These are phyloP conservation scores for Colletotrichum karsti DNA, from an alignment of 2,329 filamentous ascomycete species.

Conservation along the genomic window DNA sequence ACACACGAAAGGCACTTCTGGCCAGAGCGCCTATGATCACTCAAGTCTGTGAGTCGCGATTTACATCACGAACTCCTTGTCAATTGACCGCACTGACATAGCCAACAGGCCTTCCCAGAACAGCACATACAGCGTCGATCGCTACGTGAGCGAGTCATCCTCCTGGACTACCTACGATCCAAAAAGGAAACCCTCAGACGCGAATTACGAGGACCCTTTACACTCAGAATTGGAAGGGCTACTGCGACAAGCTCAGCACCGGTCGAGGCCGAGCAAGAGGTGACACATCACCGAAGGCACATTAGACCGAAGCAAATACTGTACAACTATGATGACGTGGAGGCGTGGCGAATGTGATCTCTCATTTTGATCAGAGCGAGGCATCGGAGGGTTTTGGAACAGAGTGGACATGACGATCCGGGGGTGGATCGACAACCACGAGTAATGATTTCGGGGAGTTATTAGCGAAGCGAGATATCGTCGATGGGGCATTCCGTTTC, in stretches of 20 bases:
- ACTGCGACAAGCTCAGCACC: neutral
- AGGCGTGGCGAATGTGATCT: too few species aligned
- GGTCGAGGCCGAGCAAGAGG: neutral
- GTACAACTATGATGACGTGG: neutral
- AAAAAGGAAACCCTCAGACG: neutral
- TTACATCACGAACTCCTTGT: neutral
- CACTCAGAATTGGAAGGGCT: slow-evolving; percentile 7
- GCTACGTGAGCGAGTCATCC: slow-evolving; percentile 12
- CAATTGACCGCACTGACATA: neutral
- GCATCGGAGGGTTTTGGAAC: neutral
- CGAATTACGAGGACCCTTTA: neutral
- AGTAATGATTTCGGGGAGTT: neutral
- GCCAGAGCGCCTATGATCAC: neutral
- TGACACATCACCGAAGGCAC: neutral
- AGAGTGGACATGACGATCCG: neutral
- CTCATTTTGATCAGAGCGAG: neutral
- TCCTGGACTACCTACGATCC: slow-evolving; percentile 11
- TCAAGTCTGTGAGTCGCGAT: neutral
- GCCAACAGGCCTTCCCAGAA: slow-evolving; percentile 1
- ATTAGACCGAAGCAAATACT: neutral
- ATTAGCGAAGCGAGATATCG: neutral
- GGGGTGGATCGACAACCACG: neutral
- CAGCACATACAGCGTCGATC: slow-evolving; percentile 15
- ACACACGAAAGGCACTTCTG: neutral
- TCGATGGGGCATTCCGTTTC: neutral